phyloP scores from a whole-genome alignment of 176 grass and related monocot species.

The Bonia amplexicaulis region DNA sequence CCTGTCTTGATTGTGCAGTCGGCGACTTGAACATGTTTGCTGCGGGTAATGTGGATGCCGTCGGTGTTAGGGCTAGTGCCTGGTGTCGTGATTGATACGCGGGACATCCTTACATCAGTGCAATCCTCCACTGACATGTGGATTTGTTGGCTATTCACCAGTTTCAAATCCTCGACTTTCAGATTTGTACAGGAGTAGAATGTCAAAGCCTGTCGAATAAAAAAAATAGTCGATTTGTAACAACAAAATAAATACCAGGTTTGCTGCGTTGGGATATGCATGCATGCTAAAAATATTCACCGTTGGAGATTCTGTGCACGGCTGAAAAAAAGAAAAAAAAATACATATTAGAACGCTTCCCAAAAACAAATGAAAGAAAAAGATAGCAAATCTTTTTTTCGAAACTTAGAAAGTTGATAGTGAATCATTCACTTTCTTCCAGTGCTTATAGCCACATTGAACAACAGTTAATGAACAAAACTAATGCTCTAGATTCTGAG shows the following conservation, averaged over 20 bases:
- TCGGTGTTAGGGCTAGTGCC: constrained; percentile 31
- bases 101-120: background rate
- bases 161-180: constrained; percentile 27
- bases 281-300: background rate
- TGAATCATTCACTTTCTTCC: background rate
- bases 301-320: constrained; percentile 51
- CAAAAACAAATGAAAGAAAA: background rate
- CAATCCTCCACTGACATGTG: constrained; percentile 37
- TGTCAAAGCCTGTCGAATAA: constrained; percentile 33
- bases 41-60: constrained; percentile 34
- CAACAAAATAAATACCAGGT: background rate
- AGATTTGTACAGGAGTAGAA: constrained; percentile 53
- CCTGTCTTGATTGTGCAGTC: constrained; percentile 29
- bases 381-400: no score
- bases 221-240: background rate
- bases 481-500: background rate
- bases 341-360: constrained; percentile 17
- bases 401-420: background rate
- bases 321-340: constrained; percentile 24
- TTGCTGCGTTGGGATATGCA: background rate
- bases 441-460: background rate
- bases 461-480: background rate
- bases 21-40: constrained; percentile 1
- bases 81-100: constrained; percentile 20
- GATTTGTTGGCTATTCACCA: constrained; percentile 40